A percentile compares a stretch with the other conserved stretches of the same genome.
phyloP scores from a whole-genome alignment of 257 asterid genomes.

The Solanum megistacrolobum region DNA sequence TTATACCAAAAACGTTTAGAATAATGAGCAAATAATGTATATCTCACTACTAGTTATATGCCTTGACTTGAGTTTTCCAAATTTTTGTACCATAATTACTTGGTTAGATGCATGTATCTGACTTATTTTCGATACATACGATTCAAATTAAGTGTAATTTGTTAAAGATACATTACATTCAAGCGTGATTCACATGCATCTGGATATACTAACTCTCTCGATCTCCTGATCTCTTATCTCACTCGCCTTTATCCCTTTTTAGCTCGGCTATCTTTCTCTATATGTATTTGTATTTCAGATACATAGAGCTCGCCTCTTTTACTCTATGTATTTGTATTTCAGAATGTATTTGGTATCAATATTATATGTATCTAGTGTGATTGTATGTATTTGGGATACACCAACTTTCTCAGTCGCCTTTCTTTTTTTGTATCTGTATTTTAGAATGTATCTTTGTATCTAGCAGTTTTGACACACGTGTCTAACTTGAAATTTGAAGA shows the following conservation, averaged over 20 bases:
- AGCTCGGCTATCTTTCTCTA: no score
- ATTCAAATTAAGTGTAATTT: no score
- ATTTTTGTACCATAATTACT: no score
- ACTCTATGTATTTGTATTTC: not conserved
- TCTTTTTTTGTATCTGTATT: no score
- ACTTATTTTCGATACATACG: no score
- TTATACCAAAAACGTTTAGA: not conserved
- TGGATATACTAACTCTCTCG: not conserved
- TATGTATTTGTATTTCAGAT: no score
- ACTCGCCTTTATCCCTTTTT: no score
- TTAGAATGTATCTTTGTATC: not conserved
- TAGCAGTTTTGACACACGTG: not conserved
- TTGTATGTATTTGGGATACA: no score
- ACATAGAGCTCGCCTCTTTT: no score
- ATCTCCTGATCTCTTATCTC: no score
- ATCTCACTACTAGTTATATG: not conserved
- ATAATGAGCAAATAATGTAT: not conserved
- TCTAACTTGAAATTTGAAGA: not conserved
- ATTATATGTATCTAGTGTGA: not conserved
- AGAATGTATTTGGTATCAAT: not conserved
- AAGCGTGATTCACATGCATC: no score
- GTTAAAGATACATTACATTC: fast-evolving
- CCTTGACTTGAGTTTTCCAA: not conserved
- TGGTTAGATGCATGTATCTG: no score
- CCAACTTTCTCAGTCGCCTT: fast-evolving